phyloP scores from a whole-genome alignment of 768 basidiomycete species.

The Lactarius psammicola region DNA sequence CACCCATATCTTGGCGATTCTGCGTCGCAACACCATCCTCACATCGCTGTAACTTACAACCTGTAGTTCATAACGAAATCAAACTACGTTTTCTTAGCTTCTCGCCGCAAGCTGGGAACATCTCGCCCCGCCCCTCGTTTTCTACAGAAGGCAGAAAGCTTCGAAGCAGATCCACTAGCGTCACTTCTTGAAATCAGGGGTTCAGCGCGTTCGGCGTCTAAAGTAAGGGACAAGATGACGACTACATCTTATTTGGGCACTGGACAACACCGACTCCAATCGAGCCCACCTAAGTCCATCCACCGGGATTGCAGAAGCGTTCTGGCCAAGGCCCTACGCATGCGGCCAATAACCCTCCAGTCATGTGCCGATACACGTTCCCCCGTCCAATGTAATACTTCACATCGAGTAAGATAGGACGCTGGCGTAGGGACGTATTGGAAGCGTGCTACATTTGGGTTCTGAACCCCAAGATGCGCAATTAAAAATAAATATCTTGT shows the following conservation, averaged over 20 bases:
- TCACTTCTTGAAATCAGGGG: neutral
- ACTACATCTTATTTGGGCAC: neutral
- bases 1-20: neutral
- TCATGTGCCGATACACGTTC: neutral
- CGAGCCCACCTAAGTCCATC: neutral
- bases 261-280: neutral
- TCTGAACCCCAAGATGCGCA: neutral
- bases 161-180: neutral
- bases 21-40: neutral
- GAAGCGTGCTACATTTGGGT: neutral
- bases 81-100: neutral
- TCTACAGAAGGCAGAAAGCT: neutral
- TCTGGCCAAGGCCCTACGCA: neutral
- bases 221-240: neutral
- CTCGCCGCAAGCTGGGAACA: neutral
- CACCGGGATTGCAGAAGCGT: neutral
- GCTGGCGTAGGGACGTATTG: neutral
- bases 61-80: neutral
- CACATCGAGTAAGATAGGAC: neutral
- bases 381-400: neutral
- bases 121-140: neutral
- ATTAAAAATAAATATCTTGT: neutral
- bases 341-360: neutral
- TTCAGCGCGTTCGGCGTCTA: neutral
- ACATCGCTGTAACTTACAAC: neutral